These are phyloP conservation scores for Cutaneotrichosporon cutaneum DNA, from an alignment of 1,284 basidiomycete species.

Conservation along the genomic window DNA sequence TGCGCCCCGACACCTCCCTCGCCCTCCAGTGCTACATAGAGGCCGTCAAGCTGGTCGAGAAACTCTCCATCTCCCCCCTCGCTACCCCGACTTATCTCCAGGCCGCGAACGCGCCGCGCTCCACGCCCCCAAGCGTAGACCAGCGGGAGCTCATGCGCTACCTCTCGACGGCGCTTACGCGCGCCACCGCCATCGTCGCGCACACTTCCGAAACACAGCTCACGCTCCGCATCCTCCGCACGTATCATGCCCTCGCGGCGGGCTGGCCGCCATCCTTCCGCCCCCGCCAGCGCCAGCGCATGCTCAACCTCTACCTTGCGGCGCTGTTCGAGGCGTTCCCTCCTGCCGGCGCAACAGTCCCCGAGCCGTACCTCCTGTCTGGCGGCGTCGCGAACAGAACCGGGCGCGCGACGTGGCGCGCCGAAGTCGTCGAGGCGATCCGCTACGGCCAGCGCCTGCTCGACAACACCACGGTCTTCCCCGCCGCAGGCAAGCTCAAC, in stretches of 20 bases:
- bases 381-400: slow-evolving; percentile 29
- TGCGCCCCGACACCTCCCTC: slow-evolving; percentile 21
- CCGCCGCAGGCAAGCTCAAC: slow-evolving; percentile 79
- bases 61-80: slow-evolving; percentile 25
- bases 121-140: slow-evolving; percentile 7
- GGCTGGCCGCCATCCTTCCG: slow-evolving; percentile 75
- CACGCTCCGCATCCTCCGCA: slow-evolving; percentile 62
- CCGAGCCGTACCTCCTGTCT: slow-evolving; percentile 29
- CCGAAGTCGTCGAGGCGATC: slow-evolving; percentile 64
- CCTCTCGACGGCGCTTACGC: slow-evolving; percentile 45
- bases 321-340: slow-evolving; percentile 61
- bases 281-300: slow-evolving; percentile 66
- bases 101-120: slow-evolving; percentile 17
- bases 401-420: slow-evolving; percentile 62
- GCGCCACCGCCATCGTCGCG: slow-evolving; percentile 53
- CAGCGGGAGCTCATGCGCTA: slow-evolving; percentile 48
- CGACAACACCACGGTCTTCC: slow-evolving; percentile 69
- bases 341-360: slow-evolving; percentile 28
- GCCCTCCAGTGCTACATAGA: slow-evolving; percentile 41
- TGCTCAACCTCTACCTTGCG: slow-evolving; percentile 69
- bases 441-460: slow-evolving; percentile 68
- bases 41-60: slow-evolving; percentile 28
- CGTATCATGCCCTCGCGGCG: slow-evolving; percentile 62
- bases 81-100: slow-evolving; percentile 33
- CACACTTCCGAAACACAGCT: slow-evolving; percentile 21